These are phyloP conservation scores for Daldinia vernicosa DNA, from an alignment of 495 filamentous ascomycete genomes.

Conservation along the genomic window DNA sequence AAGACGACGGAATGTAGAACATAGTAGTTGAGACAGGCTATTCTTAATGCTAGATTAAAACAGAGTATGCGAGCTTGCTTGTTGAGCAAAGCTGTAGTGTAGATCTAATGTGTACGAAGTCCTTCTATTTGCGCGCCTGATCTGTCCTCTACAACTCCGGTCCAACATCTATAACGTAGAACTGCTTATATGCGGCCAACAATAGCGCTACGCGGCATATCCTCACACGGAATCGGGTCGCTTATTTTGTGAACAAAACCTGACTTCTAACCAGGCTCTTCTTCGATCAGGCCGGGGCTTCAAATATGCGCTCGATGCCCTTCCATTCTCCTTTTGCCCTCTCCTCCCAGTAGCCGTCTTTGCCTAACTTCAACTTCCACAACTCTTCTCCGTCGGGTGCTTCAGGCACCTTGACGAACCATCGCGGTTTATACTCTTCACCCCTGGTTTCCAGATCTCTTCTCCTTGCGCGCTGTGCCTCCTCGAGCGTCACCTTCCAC, in stretches of 20 bases:
- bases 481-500: slow-evolving; percentile 83
- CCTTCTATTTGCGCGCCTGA: slow-evolving; percentile 18
- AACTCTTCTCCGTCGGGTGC: slow-evolving; percentile 71
- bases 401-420: slow-evolving; percentile 75
- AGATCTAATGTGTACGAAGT: slow-evolving; percentile 19
- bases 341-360: slow-evolving; percentile 93
- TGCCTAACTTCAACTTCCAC: slow-evolving; percentile 82
- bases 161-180: background rate
- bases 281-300: slow-evolving; percentile 19
- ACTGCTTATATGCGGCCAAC: background rate
- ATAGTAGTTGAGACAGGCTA: background rate
- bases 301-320: slow-evolving; percentile 76
- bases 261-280: background rate
- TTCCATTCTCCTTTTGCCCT: slow-evolving; percentile 73
- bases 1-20: background rate
- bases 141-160: background rate
- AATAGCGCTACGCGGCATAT: slow-evolving; percentile 1
- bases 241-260: background rate
- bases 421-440: slow-evolving; percentile 74
- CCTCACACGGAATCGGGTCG: slow-evolving; percentile 1
- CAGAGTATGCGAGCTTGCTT: slow-evolving; percentile 6
- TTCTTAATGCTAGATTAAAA: slow-evolving; percentile 12
- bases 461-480: slow-evolving; percentile 79
- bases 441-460: slow-evolving; percentile 77
- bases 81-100: background rate